Evolutionary conservation across 2,329 filamentous ascomycete genomes (phyloP), one percentile per base, ranked within the genome.

Genomic region (Tricladium varicosporioides): DNA sequence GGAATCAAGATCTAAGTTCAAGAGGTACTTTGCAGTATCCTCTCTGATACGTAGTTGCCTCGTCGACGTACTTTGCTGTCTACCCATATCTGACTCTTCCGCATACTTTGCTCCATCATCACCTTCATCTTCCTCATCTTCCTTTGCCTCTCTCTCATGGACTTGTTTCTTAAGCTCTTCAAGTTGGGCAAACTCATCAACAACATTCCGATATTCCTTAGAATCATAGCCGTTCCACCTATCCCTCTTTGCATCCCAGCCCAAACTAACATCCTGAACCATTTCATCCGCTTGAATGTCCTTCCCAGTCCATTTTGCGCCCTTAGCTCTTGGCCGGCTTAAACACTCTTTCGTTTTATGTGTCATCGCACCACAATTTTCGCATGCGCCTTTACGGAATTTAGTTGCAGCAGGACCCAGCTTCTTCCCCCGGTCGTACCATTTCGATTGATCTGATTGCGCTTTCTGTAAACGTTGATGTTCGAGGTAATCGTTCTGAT

Each of bases 151-250:
- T 16, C 74, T 70, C 1, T 72, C 75, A n/a, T 73, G 79, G 1
- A 80, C 80, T 48, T 76, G 77, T 47, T 78, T 78, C 60, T 71
- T 86, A 60, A 97, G 76, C 63, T 88, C 84, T 70, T 97, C 93
- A 72, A 97, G 78, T 70, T 93, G 84, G 61, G 94, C 87, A 73
- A 89, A 96, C 66, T 96, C 91, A 51, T 96, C 86, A 43, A 97
- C 86, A n/a, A 97, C 90, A 59, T 84, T 80, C 59, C 84, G 81
- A 71, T 96, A 97, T 72, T 97, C 90, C 63, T 83, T 85, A 1
- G 92, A 79, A 71, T 97, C 92, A 73, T 96, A 99, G n/a, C 93
- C 93, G 70, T 97, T 97, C 93, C 94, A 99, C 45, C 93, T 85
- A 76, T 99, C 94, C 65, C 94, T 83, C 78, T 99, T 99, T 18